Percentiles rank a stretch among this genome's conserved stretches.
phyloP scores from a whole-genome alignment of 345 rosid genomes.

The Rubroshorea leprosula region DNA sequence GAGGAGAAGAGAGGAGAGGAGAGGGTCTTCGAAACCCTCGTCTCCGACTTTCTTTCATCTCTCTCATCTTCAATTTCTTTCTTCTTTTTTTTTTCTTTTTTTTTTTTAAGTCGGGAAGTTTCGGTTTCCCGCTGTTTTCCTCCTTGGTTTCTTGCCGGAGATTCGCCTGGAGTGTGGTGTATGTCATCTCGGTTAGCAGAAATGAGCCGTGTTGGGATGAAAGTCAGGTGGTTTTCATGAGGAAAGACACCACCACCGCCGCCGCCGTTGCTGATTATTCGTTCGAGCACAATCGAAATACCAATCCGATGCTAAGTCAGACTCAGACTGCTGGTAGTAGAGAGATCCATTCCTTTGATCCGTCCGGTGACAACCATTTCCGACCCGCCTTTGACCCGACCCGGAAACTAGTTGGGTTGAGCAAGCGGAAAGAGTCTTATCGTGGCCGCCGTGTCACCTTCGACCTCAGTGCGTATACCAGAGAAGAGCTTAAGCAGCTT shows the following conservation, averaged over 20 bases:
- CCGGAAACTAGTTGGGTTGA: conserved; percentile 5
- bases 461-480: conserved; percentile 23
- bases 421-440: conserved; percentile 12
- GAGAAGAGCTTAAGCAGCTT: conserved; percentile 29
- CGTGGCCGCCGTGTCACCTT: conserved; percentile 19
- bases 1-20: no score
- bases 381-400: not conserved
- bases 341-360: conserved; percentile 18
- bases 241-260: conserved; percentile 27
- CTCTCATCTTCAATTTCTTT: not conserved
- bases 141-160: conserved; percentile 8
- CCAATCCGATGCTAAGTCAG: conserved; percentile 13
- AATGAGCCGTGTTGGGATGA: conserved; percentile 39
- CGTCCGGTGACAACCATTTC: conserved; percentile 5
- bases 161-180: conserved; percentile 27
- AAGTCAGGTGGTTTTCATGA: conserved; percentile 30
- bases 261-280: not conserved
- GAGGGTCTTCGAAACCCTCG: conserved; percentile 18
- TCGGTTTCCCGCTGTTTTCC: conserved; percentile 6
- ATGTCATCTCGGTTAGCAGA: conserved; percentile 32
- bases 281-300: conserved; percentile 8
- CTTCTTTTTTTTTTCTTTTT: not conserved
- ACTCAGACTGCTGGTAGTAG: conserved; percentile 9
- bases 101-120: not conserved
- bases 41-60: not conserved